Evolutionary conservation across 352 stramenopile species (phyloP), one percentile per base, ranked within the genome.

Genomic region (Globisporangium carolinianum): DNA sequence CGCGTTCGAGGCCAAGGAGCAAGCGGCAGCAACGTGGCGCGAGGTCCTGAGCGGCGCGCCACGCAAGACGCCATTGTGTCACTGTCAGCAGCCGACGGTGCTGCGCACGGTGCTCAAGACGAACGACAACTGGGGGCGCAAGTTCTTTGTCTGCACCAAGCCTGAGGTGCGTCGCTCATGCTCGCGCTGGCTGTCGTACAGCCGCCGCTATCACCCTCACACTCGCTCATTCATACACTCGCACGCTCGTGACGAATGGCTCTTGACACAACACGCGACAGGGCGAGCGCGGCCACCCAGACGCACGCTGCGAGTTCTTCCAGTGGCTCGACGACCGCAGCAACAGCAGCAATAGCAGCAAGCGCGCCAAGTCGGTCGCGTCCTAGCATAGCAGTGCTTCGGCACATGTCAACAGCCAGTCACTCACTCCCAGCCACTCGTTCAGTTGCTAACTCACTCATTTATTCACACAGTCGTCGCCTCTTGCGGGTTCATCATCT

Each of bases 101-200:
- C 61, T 87, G 56, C 82, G 84, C 54, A 79, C 76, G 14, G 84
- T 94, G 11, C 24, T 91, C 51, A 94, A 94, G 63, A 66, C 59
- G 42, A 89, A 86, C 62, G 80, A 90, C 6, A 94, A 94, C 54
- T 89, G 72, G 67, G 82, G 84, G 4, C 82, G 82, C 51, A 92
- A 92, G 53, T 94, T 95, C 65, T 95, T 86, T 56, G 77, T 94
- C 14, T 95, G 86, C 62, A 87, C 77, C 12, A 92, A 90, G 62
- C 85, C 85, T 48, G 79, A 68, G 67, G 83, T 89, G 63, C 57
- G 63, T 39, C 24, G 24, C 24, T 24, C 24, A 24, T 24, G 24
- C 24, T 24, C 24, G 24, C 24, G 24, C 1, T 24, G 24, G 24
- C 24, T 24, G 1, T 24, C 24, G 24, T 24, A 24, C 24, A 24